Conservation (phyloP, 495 filamentous ascomycete species). For the Penicillium robsamsonii region DNA sequence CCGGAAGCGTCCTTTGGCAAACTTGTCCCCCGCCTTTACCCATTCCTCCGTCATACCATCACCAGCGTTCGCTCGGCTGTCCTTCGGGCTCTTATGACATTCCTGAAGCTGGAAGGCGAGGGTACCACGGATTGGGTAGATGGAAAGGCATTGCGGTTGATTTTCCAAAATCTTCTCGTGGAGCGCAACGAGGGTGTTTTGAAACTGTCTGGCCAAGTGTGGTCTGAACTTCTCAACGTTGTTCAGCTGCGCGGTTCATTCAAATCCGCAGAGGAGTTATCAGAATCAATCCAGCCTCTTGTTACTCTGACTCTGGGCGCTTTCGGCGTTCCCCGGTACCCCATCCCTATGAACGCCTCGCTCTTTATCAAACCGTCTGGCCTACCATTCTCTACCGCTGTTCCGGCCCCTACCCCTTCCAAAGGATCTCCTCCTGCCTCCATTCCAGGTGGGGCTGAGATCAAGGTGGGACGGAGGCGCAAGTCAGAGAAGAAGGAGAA, state of each 20-base stretch:
- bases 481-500: constrained; percentile 82
- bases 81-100: constrained; percentile 86
- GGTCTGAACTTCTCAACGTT: constrained; percentile 70
- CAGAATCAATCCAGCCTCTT: constrained; percentile 65
- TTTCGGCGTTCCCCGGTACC: constrained; percentile 84
- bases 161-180: constrained; percentile 93
- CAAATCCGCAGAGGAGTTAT: constrained; percentile 59
- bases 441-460: constrained; percentile 21
- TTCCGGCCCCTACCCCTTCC: constrained; percentile 46
- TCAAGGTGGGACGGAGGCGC: constrained; percentile 65
- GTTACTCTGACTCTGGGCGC: constrained; percentile 80
- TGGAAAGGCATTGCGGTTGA: constrained; percentile 80
- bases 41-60: constrained; percentile 95
- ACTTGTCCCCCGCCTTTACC: constrained; percentile 89
- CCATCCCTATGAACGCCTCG: constrained; percentile 82
- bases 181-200: constrained; percentile 81
- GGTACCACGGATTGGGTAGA: constrained; percentile 89
- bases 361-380: constrained; percentile 96
- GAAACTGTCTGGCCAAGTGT: constrained; percentile 79
- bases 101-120: constrained; percentile 78
- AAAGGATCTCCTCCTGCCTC: constrained; percentile 57
- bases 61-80: constrained; percentile 92
- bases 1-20: constrained; percentile 83
- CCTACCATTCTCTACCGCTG: constrained; percentile 62
- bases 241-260: constrained; percentile 62